Conservation (phyloP, 164 flowering plant species). For the Umbellularia californica region DNA sequence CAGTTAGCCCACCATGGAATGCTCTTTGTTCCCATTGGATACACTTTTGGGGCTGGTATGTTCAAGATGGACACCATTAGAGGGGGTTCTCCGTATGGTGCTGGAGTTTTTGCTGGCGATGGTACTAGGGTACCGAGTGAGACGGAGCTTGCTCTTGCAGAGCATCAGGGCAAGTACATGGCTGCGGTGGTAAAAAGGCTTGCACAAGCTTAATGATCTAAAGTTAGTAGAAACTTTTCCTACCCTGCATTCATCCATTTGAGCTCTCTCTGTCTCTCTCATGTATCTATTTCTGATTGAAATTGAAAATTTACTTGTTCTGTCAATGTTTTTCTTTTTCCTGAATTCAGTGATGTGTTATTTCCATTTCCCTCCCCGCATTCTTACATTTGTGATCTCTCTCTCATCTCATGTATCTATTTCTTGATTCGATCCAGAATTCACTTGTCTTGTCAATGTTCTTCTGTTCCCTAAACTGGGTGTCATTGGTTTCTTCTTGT, state of each 20-base stretch:
- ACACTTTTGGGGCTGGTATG: constrained; percentile 79
- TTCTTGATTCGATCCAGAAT: too few relatives aligned
- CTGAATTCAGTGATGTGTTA: background rate
- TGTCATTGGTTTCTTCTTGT: background rate
- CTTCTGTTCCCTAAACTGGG: background rate
- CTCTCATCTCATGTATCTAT: too few relatives aligned
- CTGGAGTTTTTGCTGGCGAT: constrained; percentile 64
- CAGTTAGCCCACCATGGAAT: constrained; percentile 71
- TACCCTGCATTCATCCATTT: constrained; percentile 3
- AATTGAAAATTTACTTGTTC: background rate
- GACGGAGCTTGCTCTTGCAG: constrained; percentile 60
- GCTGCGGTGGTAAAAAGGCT: constrained; percentile 53
- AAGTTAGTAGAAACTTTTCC: background rate
- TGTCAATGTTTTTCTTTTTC: background rate
- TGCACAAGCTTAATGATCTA: constrained; percentile 15
- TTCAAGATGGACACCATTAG: constrained; percentile 53
- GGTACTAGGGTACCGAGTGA: constrained; percentile 59
- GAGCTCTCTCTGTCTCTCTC: background rate
- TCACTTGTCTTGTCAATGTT: background rate
- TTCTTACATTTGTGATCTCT: too few relatives aligned
- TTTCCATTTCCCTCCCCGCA: too few relatives aligned
- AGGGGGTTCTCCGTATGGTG: constrained; percentile 81
- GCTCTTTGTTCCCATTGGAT: constrained; percentile 76
- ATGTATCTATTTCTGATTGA: background rate
- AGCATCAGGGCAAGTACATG: constrained; percentile 77